A percentile compares a stretch with the other conserved stretches of the same genome.
These are phyloP conservation scores for Claviceps pazoutovae DNA, from an alignment of 2,329 filamentous ascomycete species.

Conservation along the genomic window DNA sequence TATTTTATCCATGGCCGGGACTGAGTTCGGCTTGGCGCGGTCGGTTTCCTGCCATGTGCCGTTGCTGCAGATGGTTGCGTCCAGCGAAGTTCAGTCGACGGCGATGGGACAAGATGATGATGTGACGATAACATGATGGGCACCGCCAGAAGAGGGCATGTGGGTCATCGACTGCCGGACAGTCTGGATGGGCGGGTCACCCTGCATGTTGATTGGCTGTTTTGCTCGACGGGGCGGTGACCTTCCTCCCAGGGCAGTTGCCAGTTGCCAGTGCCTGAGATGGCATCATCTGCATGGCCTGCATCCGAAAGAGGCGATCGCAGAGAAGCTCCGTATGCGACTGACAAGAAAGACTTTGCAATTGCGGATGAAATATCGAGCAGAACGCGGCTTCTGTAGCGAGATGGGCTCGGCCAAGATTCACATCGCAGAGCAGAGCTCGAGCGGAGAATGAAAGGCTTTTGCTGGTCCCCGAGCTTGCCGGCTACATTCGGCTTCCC, in stretches of 20 bases:
- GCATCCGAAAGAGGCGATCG: no score
- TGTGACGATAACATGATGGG: not conserved
- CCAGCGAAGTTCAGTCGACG: not conserved
- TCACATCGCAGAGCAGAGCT: no score
- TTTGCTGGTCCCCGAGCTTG: not conserved
- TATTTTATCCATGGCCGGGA: slow-evolving; percentile 41
- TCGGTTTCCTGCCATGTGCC: not conserved
- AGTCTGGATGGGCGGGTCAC: not conserved
- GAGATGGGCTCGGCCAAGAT: no score
- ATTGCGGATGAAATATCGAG: no score
- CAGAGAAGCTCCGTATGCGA: no score
- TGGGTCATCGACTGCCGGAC: no score
- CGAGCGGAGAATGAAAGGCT: no score
- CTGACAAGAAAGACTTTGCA: no score
- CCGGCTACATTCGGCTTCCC: slow-evolving; percentile 21
- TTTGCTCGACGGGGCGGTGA: not conserved
- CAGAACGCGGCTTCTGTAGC: not conserved
- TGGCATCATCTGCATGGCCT: no score
- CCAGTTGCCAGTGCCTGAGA: no score
- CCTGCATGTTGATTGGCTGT: not conserved
- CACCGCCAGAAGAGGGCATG: no score
- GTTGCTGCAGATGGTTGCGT: not conserved
- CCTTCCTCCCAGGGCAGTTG: no score
- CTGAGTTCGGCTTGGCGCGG: not conserved
- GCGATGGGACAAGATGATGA: not conserved